Percentiles rank a stretch among this genome's conserved stretches.
These are phyloP conservation scores for Chenopodium formosanum DNA, from an alignment of 148 eudicot genomes.

Conservation along the genomic window DNA sequence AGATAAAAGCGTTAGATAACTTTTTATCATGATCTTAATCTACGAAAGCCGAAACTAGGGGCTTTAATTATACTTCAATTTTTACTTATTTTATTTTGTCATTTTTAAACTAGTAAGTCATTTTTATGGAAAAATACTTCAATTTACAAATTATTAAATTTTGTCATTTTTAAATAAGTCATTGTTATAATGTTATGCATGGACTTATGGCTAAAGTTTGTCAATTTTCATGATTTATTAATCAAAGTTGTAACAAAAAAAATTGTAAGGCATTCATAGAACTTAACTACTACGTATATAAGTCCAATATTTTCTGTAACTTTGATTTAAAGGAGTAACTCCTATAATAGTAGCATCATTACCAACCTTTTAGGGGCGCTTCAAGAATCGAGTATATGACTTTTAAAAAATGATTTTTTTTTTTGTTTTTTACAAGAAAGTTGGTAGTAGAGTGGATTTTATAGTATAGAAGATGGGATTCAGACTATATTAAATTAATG, in stretches of 20 bases:
- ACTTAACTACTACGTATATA: background rate
- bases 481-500: no score
- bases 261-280: background rate
- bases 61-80: constrained; percentile 6
- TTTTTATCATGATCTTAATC: background rate
- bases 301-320: background rate
- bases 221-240: no score
- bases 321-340: background rate
- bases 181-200: no score
- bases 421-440: background rate
- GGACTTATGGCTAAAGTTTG: no score
- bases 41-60: constrained; percentile 22
- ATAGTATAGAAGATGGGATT: no score
- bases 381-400: background rate
- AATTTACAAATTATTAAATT: no score
- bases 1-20: constrained; percentile 4
- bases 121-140: background rate
- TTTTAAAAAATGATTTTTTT: background rate
- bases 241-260: no score
- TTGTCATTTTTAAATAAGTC: no score
- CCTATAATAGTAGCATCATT: background rate
- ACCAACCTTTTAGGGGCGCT: background rate
- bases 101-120: no score
- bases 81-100: no score
- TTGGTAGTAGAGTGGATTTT: no score